Conservation (phyloP, 139 green algal genomes). For the Deuterostichococcus epilithicus region DNA sequence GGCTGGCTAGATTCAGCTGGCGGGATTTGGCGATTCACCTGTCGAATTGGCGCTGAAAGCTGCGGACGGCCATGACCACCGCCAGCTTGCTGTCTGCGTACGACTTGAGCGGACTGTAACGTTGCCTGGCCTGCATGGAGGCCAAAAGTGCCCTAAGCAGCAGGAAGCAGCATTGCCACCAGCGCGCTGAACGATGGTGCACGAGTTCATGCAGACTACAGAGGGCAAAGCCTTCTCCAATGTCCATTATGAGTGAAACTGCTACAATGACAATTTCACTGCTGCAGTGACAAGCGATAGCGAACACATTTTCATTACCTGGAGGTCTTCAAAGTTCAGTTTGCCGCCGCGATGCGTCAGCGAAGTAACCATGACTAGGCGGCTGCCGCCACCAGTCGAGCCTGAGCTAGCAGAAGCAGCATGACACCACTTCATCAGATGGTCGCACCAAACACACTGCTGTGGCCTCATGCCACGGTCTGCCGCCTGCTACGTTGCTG, state of each 20-base stretch:
- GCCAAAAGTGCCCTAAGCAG: too few species aligned
- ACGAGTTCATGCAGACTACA: too few species aligned
- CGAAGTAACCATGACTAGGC: slow-evolving; percentile 44
- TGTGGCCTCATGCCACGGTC: too few species aligned
- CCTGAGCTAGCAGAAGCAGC: not conserved
- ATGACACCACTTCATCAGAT: slow-evolving; percentile 9
- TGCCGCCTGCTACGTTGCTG: too few species aligned
- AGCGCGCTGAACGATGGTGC: too few species aligned
- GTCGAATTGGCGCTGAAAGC: slow-evolving; percentile 52
- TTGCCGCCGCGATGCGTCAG: slow-evolving; percentile 42
- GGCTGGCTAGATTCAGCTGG: too few species aligned
- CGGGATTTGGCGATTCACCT: too few species aligned
- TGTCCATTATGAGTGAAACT: too few species aligned
- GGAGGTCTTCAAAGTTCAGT: slow-evolving; percentile 41
- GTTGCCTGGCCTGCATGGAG: not conserved
- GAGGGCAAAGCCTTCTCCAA: too few species aligned
- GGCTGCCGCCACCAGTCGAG: slow-evolving; percentile 11
- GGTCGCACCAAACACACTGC: slow-evolving; percentile 8
- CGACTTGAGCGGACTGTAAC: slow-evolving; percentile 38
- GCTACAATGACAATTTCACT: too few species aligned
- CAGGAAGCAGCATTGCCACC: too few species aligned
- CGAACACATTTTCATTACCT: slow-evolving; percentile 18
- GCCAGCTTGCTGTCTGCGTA: slow-evolving; percentile 64
- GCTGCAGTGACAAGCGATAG: too few species aligned
- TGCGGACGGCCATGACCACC: slow-evolving; percentile 45